Evolutionary conservation across 768 basidiomycete genomes (phyloP).

Genomic region (Tephrocybe sp.): DNA sequence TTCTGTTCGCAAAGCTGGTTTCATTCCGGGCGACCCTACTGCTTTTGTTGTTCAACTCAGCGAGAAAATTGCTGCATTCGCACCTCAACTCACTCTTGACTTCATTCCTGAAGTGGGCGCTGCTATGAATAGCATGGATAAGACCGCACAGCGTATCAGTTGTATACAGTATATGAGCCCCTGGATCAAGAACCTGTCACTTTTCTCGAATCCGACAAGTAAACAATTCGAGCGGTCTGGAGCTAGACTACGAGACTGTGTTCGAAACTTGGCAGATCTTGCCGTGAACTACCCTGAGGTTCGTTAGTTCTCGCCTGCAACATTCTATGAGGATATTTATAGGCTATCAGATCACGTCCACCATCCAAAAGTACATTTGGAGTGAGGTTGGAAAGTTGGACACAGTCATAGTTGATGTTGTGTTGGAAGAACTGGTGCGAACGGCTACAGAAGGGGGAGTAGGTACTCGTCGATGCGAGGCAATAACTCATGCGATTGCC

Average conservation of each 20-base stretch:
- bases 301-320: slow-evolving; percentile 10
- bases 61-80: slow-evolving; percentile 67
- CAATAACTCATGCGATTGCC: slow-evolving; percentile 70
- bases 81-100: slow-evolving; percentile 85
- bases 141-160: slow-evolving; percentile 57
- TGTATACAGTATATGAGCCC: slow-evolving; percentile 84
- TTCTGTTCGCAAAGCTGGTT: slow-evolving; percentile 50
- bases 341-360: slow-evolving; percentile 52
- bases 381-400: slow-evolving; percentile 71
- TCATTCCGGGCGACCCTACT: slow-evolving; percentile 65
- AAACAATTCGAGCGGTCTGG: slow-evolving; percentile 71
- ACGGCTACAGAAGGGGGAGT: slow-evolving; percentile 84
- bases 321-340: slow-evolving; percentile 5
- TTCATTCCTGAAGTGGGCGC: slow-evolving; percentile 84
- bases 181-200: slow-evolving; percentile 81
- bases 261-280: slow-evolving; percentile 76
- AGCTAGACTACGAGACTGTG: slow-evolving; percentile 74
- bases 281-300: slow-evolving; percentile 77
- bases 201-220: slow-evolving; percentile 69
- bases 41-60: slow-evolving; percentile 67
- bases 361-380: slow-evolving; percentile 80
- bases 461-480: slow-evolving; percentile 73
- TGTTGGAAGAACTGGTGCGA: slow-evolving; percentile 78
- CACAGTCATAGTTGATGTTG: slow-evolving; percentile 61
- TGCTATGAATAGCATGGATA: slow-evolving; percentile 55